These are phyloP conservation scores for Lonicera japonica DNA, from an alignment of 129 eudicot species.

Conservation along the genomic window DNA sequence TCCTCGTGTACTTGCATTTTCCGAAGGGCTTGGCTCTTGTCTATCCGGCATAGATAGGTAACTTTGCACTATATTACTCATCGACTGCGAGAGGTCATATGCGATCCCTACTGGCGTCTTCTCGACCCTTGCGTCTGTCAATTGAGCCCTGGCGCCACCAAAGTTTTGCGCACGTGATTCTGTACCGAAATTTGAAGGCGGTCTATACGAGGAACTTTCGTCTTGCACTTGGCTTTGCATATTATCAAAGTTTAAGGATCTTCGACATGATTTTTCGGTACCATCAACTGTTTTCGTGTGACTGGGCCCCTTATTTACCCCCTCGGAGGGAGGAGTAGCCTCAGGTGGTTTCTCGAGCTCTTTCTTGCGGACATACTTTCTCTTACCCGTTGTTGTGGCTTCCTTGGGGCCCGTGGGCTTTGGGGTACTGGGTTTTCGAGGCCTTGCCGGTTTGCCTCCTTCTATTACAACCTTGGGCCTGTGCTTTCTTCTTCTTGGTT, in stretches of 20 bases:
- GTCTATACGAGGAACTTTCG: conserved; percentile 15
- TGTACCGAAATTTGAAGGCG: conserved; percentile 2
- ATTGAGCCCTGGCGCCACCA: conserved; percentile 1
- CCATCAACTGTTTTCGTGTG: conserved; percentile 16
- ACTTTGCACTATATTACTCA: conserved; percentile 18
- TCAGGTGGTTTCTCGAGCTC: conserved; percentile 24
- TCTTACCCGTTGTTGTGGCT: conserved; percentile 42
- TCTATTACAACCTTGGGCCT: conserved; percentile 81
- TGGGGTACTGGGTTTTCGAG: conserved; percentile 19
- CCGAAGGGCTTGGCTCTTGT: conserved; percentile 15
- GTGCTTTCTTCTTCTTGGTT: conserved; percentile 71
- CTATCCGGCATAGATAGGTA: conserved; percentile 16
- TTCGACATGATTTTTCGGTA: conserved; percentile 45
- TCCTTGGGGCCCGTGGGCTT: conserved; percentile 23
- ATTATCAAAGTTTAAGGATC: conserved; percentile 49
- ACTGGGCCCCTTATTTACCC: conserved; percentile 6
- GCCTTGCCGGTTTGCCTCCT: conserved; percentile 40
- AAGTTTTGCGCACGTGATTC: conserved; percentile 17
- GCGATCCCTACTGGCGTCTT: conserved; percentile 15
- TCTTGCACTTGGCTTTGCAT: conserved; percentile 30
- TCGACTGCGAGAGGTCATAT: conserved; percentile 20
- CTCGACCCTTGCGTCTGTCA: conserved; percentile 18
- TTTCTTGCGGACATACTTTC: conserved; percentile 57
- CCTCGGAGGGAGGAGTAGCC: conserved; percentile 19
- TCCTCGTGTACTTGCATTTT: conserved; percentile 34